phyloP scores from a whole-genome alignment of 371 early-diverging fungal species.

The Mortierella sp. region DNA sequence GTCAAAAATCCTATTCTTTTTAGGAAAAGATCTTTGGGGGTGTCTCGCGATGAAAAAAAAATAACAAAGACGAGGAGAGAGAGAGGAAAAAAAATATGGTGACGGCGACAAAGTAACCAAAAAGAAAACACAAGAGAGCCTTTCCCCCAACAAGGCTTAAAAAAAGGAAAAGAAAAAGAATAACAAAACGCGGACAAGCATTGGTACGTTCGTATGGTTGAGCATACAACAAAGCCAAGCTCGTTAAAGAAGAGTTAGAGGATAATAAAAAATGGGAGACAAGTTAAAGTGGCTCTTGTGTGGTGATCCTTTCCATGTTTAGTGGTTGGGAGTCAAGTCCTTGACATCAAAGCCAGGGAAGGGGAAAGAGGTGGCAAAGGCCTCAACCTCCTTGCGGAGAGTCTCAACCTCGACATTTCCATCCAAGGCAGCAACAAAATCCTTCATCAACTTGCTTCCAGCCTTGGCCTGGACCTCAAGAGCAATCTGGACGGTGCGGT shows the following conservation, averaged over 20 bases:
- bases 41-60: slow-evolving; percentile 24
- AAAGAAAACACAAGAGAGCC: background rate
- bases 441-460: slow-evolving; percentile 94
- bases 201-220: slow-evolving; percentile 26
- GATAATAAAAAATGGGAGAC: slow-evolving; percentile 1
- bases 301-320: slow-evolving; percentile 10
- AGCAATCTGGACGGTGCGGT: slow-evolving; percentile 94
- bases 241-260: background rate
- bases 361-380: slow-evolving; percentile 89
- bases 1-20: slow-evolving; percentile 11
- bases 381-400: slow-evolving; percentile 90
- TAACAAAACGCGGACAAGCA: slow-evolving; percentile 3
- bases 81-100: background rate
- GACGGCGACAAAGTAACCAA: background rate
- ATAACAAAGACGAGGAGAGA: slow-evolving; percentile 37
- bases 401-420: slow-evolving; percentile 75
- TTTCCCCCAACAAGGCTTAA: background rate
- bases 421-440: slow-evolving; percentile 86
- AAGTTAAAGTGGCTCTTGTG: slow-evolving; percentile 5
- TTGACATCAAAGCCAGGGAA: slow-evolving; percentile 80
- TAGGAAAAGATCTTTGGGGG: too few relatives aligned
- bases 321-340: slow-evolving; percentile 48
- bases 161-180: background rate
- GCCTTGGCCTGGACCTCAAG: slow-evolving; percentile 72
- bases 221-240: slow-evolving; percentile 24